Conservation (phyloP, 495 filamentous ascomycete species). For the Penicillium turbatum region DNA sequence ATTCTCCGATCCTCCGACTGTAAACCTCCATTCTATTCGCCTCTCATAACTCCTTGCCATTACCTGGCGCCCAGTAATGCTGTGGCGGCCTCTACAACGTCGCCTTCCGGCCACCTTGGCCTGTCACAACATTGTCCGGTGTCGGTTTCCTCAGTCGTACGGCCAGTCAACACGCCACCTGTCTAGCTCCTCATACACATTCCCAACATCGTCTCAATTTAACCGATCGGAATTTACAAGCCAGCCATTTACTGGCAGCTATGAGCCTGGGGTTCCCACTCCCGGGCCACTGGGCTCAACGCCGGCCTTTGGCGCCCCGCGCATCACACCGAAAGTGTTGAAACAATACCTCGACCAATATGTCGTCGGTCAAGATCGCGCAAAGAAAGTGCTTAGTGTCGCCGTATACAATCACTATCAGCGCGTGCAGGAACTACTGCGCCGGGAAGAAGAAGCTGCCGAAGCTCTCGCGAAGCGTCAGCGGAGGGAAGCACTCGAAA, state of each 20-base stretch:
- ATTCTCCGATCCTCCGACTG: background rate
- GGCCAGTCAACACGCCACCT: constrained; percentile 16
- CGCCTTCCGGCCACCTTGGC: constrained; percentile 15
- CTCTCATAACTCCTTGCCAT: background rate
- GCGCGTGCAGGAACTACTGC: constrained; percentile 68
- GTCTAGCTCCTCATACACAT: constrained; percentile 32
- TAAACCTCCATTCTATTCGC: background rate
- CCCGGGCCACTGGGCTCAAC: constrained; percentile 53
- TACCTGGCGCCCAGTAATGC: constrained; percentile 15
- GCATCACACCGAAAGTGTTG: constrained; percentile 73
- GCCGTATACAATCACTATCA: constrained; percentile 98
- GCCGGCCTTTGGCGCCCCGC: constrained; percentile 59
- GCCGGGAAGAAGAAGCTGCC: constrained; percentile 74
- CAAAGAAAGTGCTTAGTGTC: constrained; percentile 91
- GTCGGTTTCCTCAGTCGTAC: constrained; percentile 10
- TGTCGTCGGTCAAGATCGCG: constrained; percentile 91
- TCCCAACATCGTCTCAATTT: constrained; percentile 49
- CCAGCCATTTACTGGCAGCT: constrained; percentile 67
- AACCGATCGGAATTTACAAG: constrained; percentile 59
- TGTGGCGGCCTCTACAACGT: constrained; percentile 20
- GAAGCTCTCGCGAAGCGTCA: constrained; percentile 51
- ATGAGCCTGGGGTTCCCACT: constrained; percentile 67
- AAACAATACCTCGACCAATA: constrained; percentile 93
- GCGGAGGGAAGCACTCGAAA: constrained; percentile 45
- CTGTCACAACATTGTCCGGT: constrained; percentile 16